Evolutionary conservation across 2,329 filamentous ascomycete species (phyloP), one percentile per base, ranked within the genome.

Genomic region (Cladosporium cucumerinum): DNA sequence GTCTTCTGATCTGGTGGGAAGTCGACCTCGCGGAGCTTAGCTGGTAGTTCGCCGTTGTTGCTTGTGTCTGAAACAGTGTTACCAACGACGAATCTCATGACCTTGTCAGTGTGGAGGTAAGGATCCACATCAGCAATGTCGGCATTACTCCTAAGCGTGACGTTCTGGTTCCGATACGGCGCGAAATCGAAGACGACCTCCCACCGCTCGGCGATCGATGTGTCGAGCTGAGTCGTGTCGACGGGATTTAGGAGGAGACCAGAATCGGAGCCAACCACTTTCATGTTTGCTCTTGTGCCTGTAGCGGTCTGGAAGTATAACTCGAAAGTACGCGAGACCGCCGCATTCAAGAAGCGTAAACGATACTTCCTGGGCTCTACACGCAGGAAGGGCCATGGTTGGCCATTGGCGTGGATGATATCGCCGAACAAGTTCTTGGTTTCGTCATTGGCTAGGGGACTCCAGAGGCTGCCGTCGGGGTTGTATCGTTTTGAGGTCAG

Each of bases 351-450:
- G 63, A 86, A 71, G 2, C 85, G 78, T 67, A 87, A 80, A 18
- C 85, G 82, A 73, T 87, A 87, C 72, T 86, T 87, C 70, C 85
- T 81, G 7, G 84, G 84, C 72, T 87, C 82, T 5, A 87, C 85
- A 16, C 80, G 78, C 14, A 86, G 68, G 67, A 79, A 86, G 4
- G 85, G 85, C 85, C 85, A 87, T 3, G 85, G 85, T 66, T 84
- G 81, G 1, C 82, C 82, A 68, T 87, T 87, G 63, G 86, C 84
- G 49, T 86, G 80, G 60, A 86, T 85, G 1, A 85, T 74, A 69
- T 87, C 85, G 46, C 85, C 85, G 71, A 80, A 86, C 18, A 85
- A 75, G 66, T 80, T 82, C 30, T 76, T 75, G 1, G 74, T 74
- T 21, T 57, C 61, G 34, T 49, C 28, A 67, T 85, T 81, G 23